Conservation (phyloP, 768 basidiomycete species). For the Agaricus sinodeliciosus region DNA sequence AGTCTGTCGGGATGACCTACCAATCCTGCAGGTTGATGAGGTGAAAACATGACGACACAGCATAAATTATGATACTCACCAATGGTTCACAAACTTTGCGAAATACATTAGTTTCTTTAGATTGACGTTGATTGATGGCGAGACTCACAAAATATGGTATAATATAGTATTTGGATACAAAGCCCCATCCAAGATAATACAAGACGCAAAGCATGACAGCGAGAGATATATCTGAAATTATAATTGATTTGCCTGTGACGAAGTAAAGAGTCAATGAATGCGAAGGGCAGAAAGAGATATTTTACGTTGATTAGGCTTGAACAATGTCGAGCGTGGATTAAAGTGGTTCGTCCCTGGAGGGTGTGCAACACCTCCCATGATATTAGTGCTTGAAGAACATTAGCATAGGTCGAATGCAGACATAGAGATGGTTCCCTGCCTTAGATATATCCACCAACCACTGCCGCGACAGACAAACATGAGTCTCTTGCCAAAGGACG, state of each 20-base stretch:
- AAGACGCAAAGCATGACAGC: constrained; percentile 19
- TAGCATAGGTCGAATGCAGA: not conserved
- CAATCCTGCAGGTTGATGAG: constrained; percentile 21
- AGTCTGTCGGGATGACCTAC: constrained; percentile 12
- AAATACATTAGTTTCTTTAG: not conserved
- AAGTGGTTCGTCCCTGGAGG: constrained; percentile 42
- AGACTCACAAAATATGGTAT: constrained; percentile 38
- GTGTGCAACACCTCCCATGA: constrained; percentile 41
- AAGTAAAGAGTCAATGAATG: constrained; percentile 5
- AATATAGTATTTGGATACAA: constrained; percentile 26
- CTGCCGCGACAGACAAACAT: constrained; percentile 9
- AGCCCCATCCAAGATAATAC: constrained; percentile 18
- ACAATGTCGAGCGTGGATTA: constrained; percentile 29
- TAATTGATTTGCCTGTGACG: constrained; percentile 28
- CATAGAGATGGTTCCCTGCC: constrained; percentile 12
- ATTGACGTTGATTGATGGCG: not conserved
- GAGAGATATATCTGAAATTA: constrained; percentile 27
- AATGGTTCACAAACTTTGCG: constrained; percentile 35
- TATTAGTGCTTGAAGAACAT: constrained; percentile 27
- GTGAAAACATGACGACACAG: not conserved
- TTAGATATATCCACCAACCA: constrained; percentile 32
- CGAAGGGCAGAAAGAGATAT: not conserved
- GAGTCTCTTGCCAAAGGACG: not conserved
- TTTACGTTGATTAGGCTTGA: constrained; percentile 33
- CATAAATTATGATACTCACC: constrained; percentile 19